phyloP scores from a whole-genome alignment of 805 yeast species.

The Yamadazyma nakazawae region DNA sequence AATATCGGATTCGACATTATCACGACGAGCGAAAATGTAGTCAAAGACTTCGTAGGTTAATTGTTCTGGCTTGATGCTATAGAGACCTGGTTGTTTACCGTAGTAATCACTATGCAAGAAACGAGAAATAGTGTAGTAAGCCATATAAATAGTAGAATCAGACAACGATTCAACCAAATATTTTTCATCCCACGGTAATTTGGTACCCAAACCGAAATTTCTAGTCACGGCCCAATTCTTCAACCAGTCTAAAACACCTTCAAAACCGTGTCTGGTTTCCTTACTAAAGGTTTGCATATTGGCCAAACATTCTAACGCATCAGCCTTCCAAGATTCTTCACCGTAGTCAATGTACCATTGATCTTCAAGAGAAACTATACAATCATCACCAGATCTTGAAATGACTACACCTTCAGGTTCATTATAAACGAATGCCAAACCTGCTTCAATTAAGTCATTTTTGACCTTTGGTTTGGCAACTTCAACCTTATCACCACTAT shows the following conservation, averaged over 20 bases:
- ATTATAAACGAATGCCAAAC: slow-evolving; percentile 82
- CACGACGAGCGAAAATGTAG: slow-evolving; percentile 75
- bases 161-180: slow-evolving; percentile 92
- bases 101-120: slow-evolving; percentile 82
- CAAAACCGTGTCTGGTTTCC: slow-evolving; percentile 89
- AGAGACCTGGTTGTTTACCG: slow-evolving; percentile 72
- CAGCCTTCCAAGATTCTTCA: slow-evolving; percentile 83
- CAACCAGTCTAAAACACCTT: slow-evolving; percentile 92
- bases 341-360: slow-evolving; percentile 99
- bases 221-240: slow-evolving; percentile 98
- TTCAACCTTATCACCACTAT: slow-evolving; percentile 87
- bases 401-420: slow-evolving; percentile 91
- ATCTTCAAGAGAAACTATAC: slow-evolving; percentile 95
- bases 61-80: slow-evolving; percentile 73
- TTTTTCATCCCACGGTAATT: slow-evolving; percentile 94
- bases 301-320: slow-evolving; percentile 75
- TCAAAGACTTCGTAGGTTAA: slow-evolving; percentile 94
- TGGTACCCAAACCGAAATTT: slow-evolving; percentile 93
- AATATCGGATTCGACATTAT: slow-evolving; percentile 54
- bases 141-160: slow-evolving; percentile 94
- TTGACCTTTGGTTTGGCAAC: slow-evolving; percentile 84
- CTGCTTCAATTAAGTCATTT: slow-evolving; percentile 71
- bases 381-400: slow-evolving; percentile 94
- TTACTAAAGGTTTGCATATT: slow-evolving; percentile 73
- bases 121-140: slow-evolving; percentile 88